Base-by-base conservation (phyloP, 2,329 filamentous ascomycete species). In the Capronia coronata region DNA sequence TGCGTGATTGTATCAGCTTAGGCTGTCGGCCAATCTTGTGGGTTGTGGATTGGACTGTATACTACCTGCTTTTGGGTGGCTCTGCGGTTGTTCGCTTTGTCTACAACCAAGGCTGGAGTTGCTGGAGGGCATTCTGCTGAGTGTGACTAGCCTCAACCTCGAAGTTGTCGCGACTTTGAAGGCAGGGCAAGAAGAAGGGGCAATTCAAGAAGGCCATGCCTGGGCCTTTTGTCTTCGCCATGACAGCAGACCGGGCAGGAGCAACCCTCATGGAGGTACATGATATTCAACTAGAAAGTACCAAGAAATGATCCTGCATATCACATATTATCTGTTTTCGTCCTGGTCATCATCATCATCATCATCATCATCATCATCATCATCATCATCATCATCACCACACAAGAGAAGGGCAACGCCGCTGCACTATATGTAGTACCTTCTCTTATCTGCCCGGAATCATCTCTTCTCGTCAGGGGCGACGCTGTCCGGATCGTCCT, bases 381-480 rank as follows among this genome's bases (percentile, higher is more conserved):
- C n/a, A n/a, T n/a, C n/a, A n/a, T n/a, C n/a, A n/a, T n/a, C n/a
- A n/a, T n/a, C n/a, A n/a, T n/a, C n/a, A n/a, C n/a, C n/a, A n/a
- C n/a, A n/a, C n/a, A n/a, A n/a, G n/a, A n/a, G n/a, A n/a, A n/a
- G n/a, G n/a, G n/a, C n/a, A n/a, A n/a, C n/a, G n/a, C n/a, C n/a
- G n/a, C n/a, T n/a, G n/a, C n/a, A n/a, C n/a, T n/a, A n/a, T n/a
- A n/a, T n/a, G n/a, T n/a, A n/a, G n/a, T n/a, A 32, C 10, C 34
- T 18, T 10, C 35, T 43, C 38, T 27, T 10, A 27, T 27, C 30
- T 16, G 8, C n/a, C n/a, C n/a, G n/a, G 18, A 23, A 40, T 55
- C 52, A 57, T 40, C 54, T 42, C 9, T 43, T 10, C 32, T 57
- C 54, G 22, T 55, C 44, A 8, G 54, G 54, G 23, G 51, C 54